These are phyloP conservation scores for Ulota crispa DNA, from an alignment of 225 moss, liverwort and hornwort genomes.

Conservation along the genomic window DNA sequence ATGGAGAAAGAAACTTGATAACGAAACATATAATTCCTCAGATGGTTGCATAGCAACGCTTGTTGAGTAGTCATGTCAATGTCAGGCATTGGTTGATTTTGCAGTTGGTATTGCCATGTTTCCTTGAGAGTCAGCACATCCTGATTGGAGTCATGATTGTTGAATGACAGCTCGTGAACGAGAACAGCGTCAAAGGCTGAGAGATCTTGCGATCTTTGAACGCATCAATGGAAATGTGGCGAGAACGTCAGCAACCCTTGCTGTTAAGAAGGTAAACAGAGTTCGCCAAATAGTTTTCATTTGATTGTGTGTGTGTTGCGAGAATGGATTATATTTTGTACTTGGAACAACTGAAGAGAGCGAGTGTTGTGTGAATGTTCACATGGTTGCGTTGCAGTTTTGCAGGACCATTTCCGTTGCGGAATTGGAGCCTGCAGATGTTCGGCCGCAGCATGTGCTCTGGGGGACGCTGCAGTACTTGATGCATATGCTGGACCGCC, in stretches of 20 bases:
- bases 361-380: constrained; percentile 2
- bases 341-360: not conserved
- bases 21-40: not conserved
- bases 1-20: not conserved
- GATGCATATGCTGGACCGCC: constrained; percentile 75
- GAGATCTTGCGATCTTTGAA: constrained; percentile 90
- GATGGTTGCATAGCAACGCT: not conserved
- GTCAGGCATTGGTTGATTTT: not conserved
- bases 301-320: not conserved
- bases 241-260: constrained; percentile 81
- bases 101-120: not conserved
- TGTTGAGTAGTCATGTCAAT: not conserved
- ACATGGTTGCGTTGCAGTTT: constrained; percentile 58
- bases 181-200: constrained; percentile 82
- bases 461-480: constrained; percentile 87
- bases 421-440: constrained; percentile 79
- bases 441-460: constrained; percentile 83
- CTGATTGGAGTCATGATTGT: constrained; percentile 15
- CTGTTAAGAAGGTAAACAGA: constrained; percentile 85
- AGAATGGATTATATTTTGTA: not conserved
- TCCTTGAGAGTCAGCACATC: not conserved
- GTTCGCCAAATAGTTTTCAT: constrained; percentile 1
- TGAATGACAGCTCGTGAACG: constrained; percentile 69
- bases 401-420: constrained; percentile 93
- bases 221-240: constrained; percentile 79